These are phyloP conservation scores for Amoeboaphelidium protococcarum DNA, from an alignment of 371 early-diverging fungal genomes.

Conservation along the genomic window DNA sequence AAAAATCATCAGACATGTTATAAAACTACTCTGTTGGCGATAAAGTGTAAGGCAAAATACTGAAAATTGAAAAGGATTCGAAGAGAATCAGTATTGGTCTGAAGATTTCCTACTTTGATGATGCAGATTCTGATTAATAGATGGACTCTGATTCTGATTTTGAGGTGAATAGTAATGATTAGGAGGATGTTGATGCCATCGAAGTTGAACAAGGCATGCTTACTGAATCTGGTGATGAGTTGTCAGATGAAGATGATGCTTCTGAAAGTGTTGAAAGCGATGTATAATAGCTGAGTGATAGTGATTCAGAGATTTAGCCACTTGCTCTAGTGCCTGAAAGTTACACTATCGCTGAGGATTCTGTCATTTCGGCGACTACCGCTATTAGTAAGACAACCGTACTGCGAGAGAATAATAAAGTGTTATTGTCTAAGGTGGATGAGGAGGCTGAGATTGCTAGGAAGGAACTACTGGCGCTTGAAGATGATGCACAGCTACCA, in stretches of 20 bases:
- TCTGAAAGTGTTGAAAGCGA: too few relatives aligned
- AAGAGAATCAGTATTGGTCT: slow-evolving; percentile 35
- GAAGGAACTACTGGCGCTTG: slow-evolving; percentile 10
- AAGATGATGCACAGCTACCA: slow-evolving; percentile 11
- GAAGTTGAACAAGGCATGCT: slow-evolving; percentile 2
- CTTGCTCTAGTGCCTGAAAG: too few relatives aligned
- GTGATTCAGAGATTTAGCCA: too few relatives aligned
- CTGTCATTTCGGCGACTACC: too few relatives aligned
- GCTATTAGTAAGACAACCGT: too few relatives aligned
- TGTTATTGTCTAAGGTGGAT: too few relatives aligned
- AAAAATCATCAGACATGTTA: slow-evolving; percentile 8
- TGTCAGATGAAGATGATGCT: not conserved
- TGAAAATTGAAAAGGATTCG: slow-evolving; percentile 30
- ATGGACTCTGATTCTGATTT: too few relatives aligned
- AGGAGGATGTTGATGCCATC: slow-evolving; percentile 10
- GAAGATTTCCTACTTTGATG: slow-evolving; percentile 39
- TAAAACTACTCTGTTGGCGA: slow-evolving; percentile 37
- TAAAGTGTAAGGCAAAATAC: slow-evolving; percentile 33
- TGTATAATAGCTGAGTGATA: too few relatives aligned
- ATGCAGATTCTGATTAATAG: slow-evolving; percentile 5
- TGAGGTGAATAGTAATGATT: slow-evolving; percentile 13
- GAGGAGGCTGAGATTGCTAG: too few relatives aligned
- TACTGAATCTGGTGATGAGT: slow-evolving; percentile 4
- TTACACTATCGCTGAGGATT: too few relatives aligned
- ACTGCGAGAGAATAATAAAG: too few relatives aligned